These are phyloP conservation scores for Saitozyma sp. DNA, from an alignment of 768 basidiomycete genomes.

Conservation along the genomic window DNA sequence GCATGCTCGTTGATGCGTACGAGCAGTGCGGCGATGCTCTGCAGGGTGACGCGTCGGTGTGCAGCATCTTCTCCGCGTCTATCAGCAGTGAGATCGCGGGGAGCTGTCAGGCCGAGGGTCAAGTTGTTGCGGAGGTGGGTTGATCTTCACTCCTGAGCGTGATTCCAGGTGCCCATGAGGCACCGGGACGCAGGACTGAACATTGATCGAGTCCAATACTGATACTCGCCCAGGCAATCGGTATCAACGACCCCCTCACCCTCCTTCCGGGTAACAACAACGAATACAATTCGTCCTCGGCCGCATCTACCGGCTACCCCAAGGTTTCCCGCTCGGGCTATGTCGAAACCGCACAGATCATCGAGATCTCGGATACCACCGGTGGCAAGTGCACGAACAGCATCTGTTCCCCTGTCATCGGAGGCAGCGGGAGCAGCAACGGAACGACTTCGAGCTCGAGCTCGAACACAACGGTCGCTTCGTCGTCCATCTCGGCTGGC, in stretches of 20 bases:
- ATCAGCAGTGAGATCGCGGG: background rate
- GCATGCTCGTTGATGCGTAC: slow-evolving; percentile 29
- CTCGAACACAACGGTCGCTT: too few relatives aligned
- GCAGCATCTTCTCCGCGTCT: slow-evolving; percentile 9
- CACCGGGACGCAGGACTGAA: too few relatives aligned
- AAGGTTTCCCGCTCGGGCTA: slow-evolving; percentile 9
- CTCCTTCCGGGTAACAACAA: slow-evolving; percentile 29
- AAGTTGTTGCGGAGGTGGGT: slow-evolving; percentile 30
- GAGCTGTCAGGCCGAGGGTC: slow-evolving; percentile 19
- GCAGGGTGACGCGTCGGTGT: slow-evolving; percentile 6
- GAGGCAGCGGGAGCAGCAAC: too few relatives aligned
- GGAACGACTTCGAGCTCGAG: too few relatives aligned
- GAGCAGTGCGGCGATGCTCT: slow-evolving; percentile 16
- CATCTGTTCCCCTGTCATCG: too few relatives aligned
- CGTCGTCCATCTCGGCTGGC: too few relatives aligned
- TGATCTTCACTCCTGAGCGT: too few relatives aligned
- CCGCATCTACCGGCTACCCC: slow-evolving; percentile 6
- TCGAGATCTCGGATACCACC: slow-evolving; percentile 13
- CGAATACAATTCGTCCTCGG: slow-evolving; percentile 29
- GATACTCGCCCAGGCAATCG: slow-evolving; percentile 8
- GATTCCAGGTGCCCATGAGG: too few relatives aligned
- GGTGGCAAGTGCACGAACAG: slow-evolving; percentile 13
- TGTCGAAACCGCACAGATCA: slow-evolving; percentile 17
- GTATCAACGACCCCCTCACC: slow-evolving; percentile 5
- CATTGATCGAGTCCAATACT: background rate